Base-by-base conservation (phyloP, 441 rosid genomes). In the Theobroma grandiflorum region DNA sequence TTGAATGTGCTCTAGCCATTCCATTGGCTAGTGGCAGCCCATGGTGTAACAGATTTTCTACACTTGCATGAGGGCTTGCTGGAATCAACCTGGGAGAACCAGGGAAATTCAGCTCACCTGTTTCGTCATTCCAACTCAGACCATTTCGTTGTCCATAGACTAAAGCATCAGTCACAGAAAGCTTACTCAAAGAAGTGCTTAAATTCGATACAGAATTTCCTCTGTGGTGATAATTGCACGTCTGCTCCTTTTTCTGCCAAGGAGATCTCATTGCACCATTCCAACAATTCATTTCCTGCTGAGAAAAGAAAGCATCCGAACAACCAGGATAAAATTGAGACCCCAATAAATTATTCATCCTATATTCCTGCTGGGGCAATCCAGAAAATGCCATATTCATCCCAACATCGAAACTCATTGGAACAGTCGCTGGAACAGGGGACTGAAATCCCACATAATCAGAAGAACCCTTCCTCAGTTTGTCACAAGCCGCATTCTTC, bases 11-110 rank as follows among this genome's bases (percentile, higher is more conserved):
- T 75, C 79, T 75, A 80, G 73, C 22, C 78, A 83, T 81, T 69
- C 81, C 85, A 72, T 77, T 78, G 67, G 80, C 75, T 53, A 68
- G 76, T 20, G 86, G 88, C 63, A 73, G 15, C 26, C 84, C 79
- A 80, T 58, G 52, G 64, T 18, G 69, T 37, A 68, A 79, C 43
- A 55, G 78, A 61, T 78, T 78, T 69, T 59, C 80, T 73, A 40
- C 66, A 70, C 67, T 67, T 78, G 6, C 53, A 1, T 59, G 72
- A 66, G 81, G 31, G 16, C 71, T 70, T 1, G 75, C 75, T 62
- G 64, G 75, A 52, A 71, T 53, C 77, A 62, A 38, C 75, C 72
- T 66, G 58, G 71, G 76, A 63, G 63, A 61, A 52, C 33, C 63
- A 67, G 16, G 42, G n/a, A 37, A 68, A 73, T 77, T 77, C 67